A percentile compares a stretch with the other conserved stretches of the same genome.
These are phyloP conservation scores for Diaporthe longicolla DNA, from an alignment of 2,329 filamentous ascomycete genomes.

Conservation along the genomic window DNA sequence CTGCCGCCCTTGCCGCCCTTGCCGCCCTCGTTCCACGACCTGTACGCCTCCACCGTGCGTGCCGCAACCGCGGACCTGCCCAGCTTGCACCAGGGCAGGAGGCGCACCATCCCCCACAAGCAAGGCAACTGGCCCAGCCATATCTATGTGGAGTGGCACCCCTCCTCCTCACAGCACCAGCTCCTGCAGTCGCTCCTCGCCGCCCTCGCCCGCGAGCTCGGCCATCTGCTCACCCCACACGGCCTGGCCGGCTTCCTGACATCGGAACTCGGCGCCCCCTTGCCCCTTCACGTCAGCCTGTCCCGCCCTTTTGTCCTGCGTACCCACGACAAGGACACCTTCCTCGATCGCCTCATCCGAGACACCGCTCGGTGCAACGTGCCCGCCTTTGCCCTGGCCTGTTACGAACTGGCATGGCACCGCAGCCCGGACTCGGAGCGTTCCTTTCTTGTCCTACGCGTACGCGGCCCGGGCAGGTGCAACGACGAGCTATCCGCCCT, in stretches of 20 bases:
- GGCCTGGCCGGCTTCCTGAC: constrained; percentile 68
- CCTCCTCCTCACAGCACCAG: constrained; percentile 61
- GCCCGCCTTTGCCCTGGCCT: constrained; percentile 50
- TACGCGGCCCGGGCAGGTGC: constrained; percentile 57
- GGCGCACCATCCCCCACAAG: constrained; percentile 85
- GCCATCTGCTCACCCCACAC: constrained; percentile 39
- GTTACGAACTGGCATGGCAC: constrained; percentile 61
- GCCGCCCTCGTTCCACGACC: constrained; percentile 85
- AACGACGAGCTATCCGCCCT: constrained; percentile 73
- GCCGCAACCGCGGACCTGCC: constrained; percentile 86
- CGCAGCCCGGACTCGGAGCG: constrained; percentile 73
- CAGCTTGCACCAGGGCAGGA: constrained; percentile 85
- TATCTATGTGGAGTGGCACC: constrained; percentile 89
- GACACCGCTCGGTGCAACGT: constrained; percentile 53
- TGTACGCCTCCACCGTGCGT: constrained; percentile 88
- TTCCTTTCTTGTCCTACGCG: constrained; percentile 86
- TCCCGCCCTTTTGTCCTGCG: constrained; percentile 84
- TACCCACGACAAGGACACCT: constrained; percentile 79
- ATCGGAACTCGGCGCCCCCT: constrained; percentile 81
- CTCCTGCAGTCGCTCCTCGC: constrained; percentile 61
- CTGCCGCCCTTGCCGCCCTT: constrained; percentile 65
- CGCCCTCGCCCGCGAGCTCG: constrained; percentile 53
- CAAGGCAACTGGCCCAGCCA: constrained; percentile 94
- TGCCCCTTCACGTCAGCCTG: constrained; percentile 91
- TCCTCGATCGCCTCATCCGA: constrained; percentile 69